Evolutionary conservation across 352 stramenopile genomes (phyloP).

Genomic region (Globisporangium solare): DNA sequence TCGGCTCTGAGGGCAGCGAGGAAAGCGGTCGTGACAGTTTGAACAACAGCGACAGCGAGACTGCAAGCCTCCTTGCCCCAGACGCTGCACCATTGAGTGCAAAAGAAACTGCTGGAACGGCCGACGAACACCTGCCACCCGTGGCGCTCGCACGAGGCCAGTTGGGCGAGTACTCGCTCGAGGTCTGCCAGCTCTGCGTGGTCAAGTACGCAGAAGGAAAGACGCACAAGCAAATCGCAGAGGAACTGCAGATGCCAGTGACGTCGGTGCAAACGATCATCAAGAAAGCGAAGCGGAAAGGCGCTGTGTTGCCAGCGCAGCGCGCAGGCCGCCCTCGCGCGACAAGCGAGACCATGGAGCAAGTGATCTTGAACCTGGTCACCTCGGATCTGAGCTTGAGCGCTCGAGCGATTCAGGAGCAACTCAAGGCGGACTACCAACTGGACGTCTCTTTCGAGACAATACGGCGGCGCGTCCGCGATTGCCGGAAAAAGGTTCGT

Average conservation of each 20-base stretch:
- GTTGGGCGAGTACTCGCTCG: slow-evolving; percentile 18
- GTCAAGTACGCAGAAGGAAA: slow-evolving; percentile 12
- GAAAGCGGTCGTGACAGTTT: background rate
- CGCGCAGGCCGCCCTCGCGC: slow-evolving; percentile 24
- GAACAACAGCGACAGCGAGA: background rate
- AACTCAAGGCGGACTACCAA: slow-evolving; percentile 15
- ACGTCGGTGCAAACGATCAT: slow-evolving; percentile 32
- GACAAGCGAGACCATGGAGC: slow-evolving; percentile 26
- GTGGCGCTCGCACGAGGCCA: background rate
- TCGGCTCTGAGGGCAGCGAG: background rate
- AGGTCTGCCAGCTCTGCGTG: slow-evolving; percentile 21
- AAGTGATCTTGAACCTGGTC: slow-evolving; percentile 24
- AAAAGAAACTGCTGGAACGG: no score
- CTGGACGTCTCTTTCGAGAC: slow-evolving; percentile 36
- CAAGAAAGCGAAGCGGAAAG: slow-evolving; percentile 28
- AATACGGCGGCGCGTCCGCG: slow-evolving; percentile 30
- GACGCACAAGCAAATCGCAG: slow-evolving; percentile 25
- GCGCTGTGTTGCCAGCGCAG: slow-evolving; percentile 16
- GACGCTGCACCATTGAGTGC: background rate
- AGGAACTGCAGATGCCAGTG: slow-evolving; percentile 24
- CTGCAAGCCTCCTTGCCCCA: background rate
- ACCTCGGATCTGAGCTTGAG: slow-evolving; percentile 13
- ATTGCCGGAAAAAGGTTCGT: slow-evolving; percentile 19
- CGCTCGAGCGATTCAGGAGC: slow-evolving; percentile 23
- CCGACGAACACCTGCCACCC: no score